Conservation (phyloP, 2,329 filamentous ascomycete species). For the Thelonectria discophora region DNA sequence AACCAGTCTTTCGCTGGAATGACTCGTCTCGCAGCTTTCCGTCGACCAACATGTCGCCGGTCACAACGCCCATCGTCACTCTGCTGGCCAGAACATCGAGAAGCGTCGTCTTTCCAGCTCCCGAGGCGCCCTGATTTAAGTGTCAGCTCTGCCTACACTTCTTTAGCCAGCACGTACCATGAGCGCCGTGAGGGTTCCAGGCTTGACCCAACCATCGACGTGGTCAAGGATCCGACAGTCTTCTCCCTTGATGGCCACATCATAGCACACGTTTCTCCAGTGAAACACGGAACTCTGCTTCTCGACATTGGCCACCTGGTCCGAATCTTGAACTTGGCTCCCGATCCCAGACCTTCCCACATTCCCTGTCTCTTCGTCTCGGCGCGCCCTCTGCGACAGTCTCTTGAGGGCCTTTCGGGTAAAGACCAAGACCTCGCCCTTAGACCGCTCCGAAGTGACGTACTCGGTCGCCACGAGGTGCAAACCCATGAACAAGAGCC, state of each 20-base stretch:
- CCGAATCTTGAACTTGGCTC: constrained; percentile 7
- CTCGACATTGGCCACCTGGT: constrained; percentile 14
- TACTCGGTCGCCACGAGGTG: constrained; percentile 18
- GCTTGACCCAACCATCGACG: constrained; percentile 77
- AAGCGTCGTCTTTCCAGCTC: constrained; percentile 86
- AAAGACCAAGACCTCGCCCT: constrained; percentile 24
- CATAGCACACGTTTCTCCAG: constrained; percentile 76
- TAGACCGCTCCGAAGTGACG: constrained; percentile 18
- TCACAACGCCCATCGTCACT: constrained; percentile 83
- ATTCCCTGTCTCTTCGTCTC: constrained; percentile 65
- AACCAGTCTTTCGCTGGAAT: constrained; percentile 84
- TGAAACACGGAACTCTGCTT: constrained; percentile 62
- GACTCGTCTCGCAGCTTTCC: constrained; percentile 72
- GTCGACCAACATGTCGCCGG: constrained; percentile 75
- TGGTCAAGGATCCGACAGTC: constrained; percentile 70
- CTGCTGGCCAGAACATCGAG: constrained; percentile 82
- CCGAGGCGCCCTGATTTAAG: constrained; percentile 63
- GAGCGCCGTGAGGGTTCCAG: constrained; percentile 73
- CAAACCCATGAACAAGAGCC: constrained; percentile 55
- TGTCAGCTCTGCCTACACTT: constrained; percentile 59
- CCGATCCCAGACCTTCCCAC: neutral
- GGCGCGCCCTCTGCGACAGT: constrained; percentile 64
- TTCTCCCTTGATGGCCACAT: constrained; percentile 55
- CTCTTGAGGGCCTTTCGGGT: constrained; percentile 27
- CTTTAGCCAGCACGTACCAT: constrained; percentile 75